Conservation (phyloP, 441 rosid genomes). For the Breynia disticha region DNA sequence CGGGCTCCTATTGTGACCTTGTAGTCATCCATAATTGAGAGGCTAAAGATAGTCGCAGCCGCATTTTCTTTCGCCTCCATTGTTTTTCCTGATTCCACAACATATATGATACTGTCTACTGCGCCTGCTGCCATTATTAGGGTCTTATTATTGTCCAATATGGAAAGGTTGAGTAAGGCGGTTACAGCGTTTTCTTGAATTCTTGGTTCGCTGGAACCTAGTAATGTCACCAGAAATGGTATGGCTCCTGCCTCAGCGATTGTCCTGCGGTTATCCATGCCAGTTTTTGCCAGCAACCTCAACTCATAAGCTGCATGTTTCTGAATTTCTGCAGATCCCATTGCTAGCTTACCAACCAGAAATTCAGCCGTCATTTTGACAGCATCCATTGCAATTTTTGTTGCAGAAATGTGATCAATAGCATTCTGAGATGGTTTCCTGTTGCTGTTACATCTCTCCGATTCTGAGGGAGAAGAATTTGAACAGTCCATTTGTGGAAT, state of each 20-base stretch:
- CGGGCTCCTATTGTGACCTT: conserved; percentile 41
- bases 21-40: conserved; percentile 45
- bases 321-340: conserved; percentile 51
- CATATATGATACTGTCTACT: conserved; percentile 37
- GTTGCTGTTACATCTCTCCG: conserved; percentile 22
- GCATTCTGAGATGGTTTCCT: conserved; percentile 22
- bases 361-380: conserved; percentile 65
- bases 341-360: conserved; percentile 62
- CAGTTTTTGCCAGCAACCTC: conserved; percentile 54
- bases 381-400: conserved; percentile 41
- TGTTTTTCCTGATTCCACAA: conserved; percentile 48
- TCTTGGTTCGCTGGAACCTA: conserved; percentile 40
- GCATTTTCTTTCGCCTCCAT: conserved; percentile 73
- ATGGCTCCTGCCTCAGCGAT: conserved; percentile 61
- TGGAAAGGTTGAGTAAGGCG: conserved; percentile 58
- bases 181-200: conserved; percentile 67
- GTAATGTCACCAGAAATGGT: conserved; percentile 48
- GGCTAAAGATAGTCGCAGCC: conserved; percentile 60
- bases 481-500: conserved; percentile 26
- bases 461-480: conserved; percentile 25
- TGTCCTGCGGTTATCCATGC: conserved; percentile 57
- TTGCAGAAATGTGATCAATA: conserved; percentile 39
- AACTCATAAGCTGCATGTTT: conserved; percentile 65
- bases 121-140: conserved; percentile 71
- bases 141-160: conserved; percentile 50